phyloP scores from a whole-genome alignment of 192 early-diverging fungal genomes.

The Backusella australiensis region DNA sequence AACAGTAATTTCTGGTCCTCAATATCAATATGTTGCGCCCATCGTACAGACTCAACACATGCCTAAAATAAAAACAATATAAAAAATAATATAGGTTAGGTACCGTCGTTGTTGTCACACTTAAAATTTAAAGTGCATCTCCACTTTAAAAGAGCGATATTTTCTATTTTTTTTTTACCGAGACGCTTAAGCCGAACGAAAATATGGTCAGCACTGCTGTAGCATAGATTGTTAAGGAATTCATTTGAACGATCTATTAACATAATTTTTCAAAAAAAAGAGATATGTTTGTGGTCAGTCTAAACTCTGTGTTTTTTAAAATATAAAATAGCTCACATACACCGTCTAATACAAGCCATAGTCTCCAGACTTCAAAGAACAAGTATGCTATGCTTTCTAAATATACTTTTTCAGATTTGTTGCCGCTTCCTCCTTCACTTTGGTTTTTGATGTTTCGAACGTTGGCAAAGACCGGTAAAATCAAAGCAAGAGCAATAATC shows the following conservation, averaged over 20 bases:
- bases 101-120: neutral
- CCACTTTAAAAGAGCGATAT: neutral
- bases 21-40: neutral
- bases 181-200: neutral
- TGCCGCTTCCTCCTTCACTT: neutral
- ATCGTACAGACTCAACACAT: conserved; percentile 3
- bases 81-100: neutral
- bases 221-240: neutral
- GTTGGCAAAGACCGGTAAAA: neutral
- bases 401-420: neutral
- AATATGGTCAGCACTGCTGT: neutral
- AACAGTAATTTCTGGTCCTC: neutral
- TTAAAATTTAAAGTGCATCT: neutral
- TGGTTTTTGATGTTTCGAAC: neutral
- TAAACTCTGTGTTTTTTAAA: neutral
- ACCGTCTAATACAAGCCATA: neutral
- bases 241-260: neutral
- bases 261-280: neutral
- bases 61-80: conserved; percentile 1
- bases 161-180: neutral
- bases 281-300: neutral
- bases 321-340: too few species aligned
- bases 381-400: neutral
- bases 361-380: neutral
- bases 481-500: neutral